Evolutionary conservation across 306 rosid species (phyloP), one percentile per base, ranked within the genome.

Genomic region (Lablab purpureus): DNA sequence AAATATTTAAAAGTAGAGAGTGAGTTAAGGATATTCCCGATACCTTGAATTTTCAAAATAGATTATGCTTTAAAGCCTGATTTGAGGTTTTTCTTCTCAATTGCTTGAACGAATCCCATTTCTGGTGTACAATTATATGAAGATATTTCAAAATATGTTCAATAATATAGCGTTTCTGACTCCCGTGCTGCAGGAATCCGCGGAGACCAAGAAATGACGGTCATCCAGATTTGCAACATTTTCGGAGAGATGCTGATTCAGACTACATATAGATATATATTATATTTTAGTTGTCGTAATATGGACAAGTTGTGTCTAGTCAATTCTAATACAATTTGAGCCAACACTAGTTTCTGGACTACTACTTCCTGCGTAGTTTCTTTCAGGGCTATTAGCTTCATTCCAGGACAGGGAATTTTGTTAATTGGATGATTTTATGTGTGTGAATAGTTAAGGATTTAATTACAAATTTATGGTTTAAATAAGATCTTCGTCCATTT

Each of bases 191-290:
- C 84, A 90, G 98, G 80, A 84, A 75, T 70, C 93, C 93, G 3
- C 74, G 84, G 70, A 85, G 94, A 79, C 94, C 89, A 11, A 89
- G 91, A 15, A 25, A 76, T 58, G 89, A 90, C 69, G 68, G 85
- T 73, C 97, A 90, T 87, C 98, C 98, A 22, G 98, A 92, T 82
- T 66, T 90, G 76, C 87, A 92, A 78, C 96, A 87, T 67, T 92
- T 89, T 45, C 73, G 93, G 25, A 25, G 88, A 7, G 97, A 84
- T 62, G 82, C 88, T 10, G 98, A 86, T 79, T 93, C 94, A 6
- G 98, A 93, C 87, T 93, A 73, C 83, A 91, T 93, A 15, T 93
- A 91, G 11, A 40, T 40, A 37, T 9, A 37, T 37, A 34, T 34
- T 34, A 34, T 6, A 34, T 34, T 55, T 21, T 19, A 54, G 6